Conservation (phyloP, 2,329 filamentous ascomycete genomes). For the Thyridium curvatum region DNA sequence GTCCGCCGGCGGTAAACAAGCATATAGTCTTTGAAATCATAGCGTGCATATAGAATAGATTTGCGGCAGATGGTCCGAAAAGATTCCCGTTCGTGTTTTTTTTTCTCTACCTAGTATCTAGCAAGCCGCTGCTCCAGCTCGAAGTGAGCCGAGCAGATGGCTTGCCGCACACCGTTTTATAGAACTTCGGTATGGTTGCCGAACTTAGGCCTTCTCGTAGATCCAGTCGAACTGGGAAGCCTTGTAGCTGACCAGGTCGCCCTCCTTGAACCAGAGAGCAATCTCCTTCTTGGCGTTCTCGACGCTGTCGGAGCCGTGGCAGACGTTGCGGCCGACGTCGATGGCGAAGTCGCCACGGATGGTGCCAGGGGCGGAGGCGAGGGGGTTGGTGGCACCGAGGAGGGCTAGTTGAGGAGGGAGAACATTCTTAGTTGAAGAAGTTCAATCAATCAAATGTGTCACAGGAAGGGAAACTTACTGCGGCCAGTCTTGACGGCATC, state of each 20-base stretch:
- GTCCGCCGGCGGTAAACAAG: no score
- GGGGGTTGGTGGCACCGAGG: conserved; percentile 98
- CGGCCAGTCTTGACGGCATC: conserved; percentile 99
- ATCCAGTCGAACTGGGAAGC: conserved; percentile 82
- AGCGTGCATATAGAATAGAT: no score
- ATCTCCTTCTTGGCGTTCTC: conserved; percentile 99
- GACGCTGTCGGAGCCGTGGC: conserved; percentile 98
- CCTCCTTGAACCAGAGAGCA: conserved; percentile 91
- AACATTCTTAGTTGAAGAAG: conserved; percentile 13
- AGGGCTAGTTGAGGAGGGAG: conserved; percentile 47
- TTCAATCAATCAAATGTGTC: no score
- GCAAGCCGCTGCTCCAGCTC: no score
- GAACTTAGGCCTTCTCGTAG: conserved; percentile 75
- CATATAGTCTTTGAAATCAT: no score
- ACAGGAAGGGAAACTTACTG: conserved; percentile 60
- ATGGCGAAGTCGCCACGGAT: conserved; percentile 82
- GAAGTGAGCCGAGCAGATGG: no score
- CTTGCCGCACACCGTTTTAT: no score
- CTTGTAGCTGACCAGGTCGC: conserved; percentile 83
- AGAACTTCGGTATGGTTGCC: neutral
- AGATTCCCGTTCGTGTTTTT: no score
- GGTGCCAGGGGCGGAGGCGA: conserved; percentile 89
- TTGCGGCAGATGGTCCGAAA: no score
- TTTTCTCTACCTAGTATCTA: no score
- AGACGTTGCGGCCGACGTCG: conserved; percentile 94